A percentile compares a stretch with the other conserved stretches of the same genome.
Conservation (phyloP, 169 alveolate species). For the Plasmodium gallinaceum region DNA sequence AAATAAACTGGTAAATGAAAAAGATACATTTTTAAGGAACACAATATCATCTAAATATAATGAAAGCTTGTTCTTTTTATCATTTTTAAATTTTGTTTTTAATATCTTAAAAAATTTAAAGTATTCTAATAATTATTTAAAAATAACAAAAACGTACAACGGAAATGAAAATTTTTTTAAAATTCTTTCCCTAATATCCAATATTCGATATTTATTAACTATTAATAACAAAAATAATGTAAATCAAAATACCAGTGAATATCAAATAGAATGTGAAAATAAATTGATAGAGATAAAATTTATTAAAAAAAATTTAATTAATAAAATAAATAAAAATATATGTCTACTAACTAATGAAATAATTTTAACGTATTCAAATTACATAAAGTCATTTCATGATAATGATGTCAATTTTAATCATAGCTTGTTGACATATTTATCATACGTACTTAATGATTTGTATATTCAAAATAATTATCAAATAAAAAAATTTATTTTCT, state of each 20-base stretch:
- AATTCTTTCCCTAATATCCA: conserved; percentile 43
- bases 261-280: neutral
- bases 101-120: conserved; percentile 36
- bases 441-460: conserved; percentile 56
- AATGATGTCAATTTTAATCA: neutral
- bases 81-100: conserved; percentile 40
- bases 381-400: neutral
- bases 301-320: conserved; percentile 16
- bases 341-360: conserved; percentile 25
- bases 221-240: neutral
- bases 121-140: conserved; percentile 12
- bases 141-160: conserved; percentile 4
- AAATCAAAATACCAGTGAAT: neutral
- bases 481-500: conserved; percentile 24
- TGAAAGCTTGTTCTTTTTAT: conserved; percentile 18
- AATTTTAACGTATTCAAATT: conserved; percentile 26
- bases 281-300: neutral
- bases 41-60: neutral
- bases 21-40: conserved; percentile 15
- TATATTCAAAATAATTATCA: conserved; percentile 54
- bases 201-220: conserved; percentile 59
- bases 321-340: conserved; percentile 34
- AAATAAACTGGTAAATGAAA: conserved; percentile 32
- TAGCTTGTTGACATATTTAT: conserved; percentile 18
- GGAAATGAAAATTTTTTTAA: conserved; percentile 15